Conservation (phyloP, 495 filamentous ascomycete genomes). For the Daldinia loculata region DNA sequence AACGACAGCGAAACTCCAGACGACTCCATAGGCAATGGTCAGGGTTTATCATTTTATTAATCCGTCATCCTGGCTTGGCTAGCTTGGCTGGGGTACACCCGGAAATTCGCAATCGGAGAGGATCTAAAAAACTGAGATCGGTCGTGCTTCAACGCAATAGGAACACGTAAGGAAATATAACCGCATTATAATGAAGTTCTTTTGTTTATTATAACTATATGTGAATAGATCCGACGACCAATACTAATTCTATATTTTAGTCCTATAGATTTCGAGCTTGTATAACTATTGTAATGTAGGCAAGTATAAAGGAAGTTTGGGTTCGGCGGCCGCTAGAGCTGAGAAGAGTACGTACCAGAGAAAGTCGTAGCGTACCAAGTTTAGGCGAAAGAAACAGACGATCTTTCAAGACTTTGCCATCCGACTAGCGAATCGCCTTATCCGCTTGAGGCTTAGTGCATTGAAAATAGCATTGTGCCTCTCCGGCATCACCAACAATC, state of each 20-base stretch:
- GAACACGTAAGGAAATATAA: background rate
- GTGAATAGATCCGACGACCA: background rate
- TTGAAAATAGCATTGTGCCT: conserved; percentile 39
- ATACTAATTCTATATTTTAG: background rate
- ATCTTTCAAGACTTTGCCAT: conserved; percentile 38
- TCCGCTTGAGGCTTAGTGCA: conserved; percentile 37
- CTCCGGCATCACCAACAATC: conserved; percentile 34
- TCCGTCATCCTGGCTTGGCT: conserved; percentile 43
- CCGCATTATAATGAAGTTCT: background rate
- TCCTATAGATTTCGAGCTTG: background rate
- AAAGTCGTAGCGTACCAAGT: conserved; percentile 18
- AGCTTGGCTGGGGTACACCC: conserved; percentile 42
- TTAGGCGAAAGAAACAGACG: conserved; percentile 40
- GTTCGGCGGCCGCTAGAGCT: conserved; percentile 27
- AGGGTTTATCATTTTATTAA: conserved; percentile 44
- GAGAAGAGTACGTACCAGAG: conserved; percentile 25
- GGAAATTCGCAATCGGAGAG: conserved; percentile 44
- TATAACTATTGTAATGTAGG: background rate
- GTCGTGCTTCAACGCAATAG: conserved; percentile 24
- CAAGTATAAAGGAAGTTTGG: conserved; percentile 15
- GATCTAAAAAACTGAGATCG: conserved; percentile 40
- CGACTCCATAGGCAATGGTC: conserved; percentile 40
- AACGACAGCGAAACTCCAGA: conserved; percentile 48
- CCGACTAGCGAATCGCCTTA: conserved; percentile 33
- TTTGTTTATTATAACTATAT: background rate